phyloP scores from a whole-genome alignment of 164 flowering plant species.

The Sedum album region DNA sequence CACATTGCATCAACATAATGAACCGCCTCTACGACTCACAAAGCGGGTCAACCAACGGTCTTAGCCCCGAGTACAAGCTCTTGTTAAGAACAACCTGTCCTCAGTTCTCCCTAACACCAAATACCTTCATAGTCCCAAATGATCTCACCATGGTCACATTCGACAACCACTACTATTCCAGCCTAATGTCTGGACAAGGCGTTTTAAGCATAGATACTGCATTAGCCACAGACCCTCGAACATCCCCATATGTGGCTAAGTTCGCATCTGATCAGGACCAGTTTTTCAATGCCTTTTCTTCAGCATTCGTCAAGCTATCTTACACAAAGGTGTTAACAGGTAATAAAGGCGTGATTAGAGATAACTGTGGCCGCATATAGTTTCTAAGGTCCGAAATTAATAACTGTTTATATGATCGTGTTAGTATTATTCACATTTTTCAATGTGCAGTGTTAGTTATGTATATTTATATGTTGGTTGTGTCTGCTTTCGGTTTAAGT shows the following conservation, averaged over 20 bases:
- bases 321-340: slow-evolving; percentile 34
- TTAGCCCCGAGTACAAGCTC: slow-evolving; percentile 14
- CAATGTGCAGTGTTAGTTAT: no score
- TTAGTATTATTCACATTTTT: no score
- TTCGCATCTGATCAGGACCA: slow-evolving; percentile 25
- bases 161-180: slow-evolving; percentile 37
- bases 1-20: slow-evolving; percentile 35
- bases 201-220: slow-evolving; percentile 33
- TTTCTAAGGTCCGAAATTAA: not conserved
- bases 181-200: slow-evolving; percentile 29
- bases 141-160: slow-evolving; percentile 35
- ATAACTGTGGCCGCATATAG: slow-evolving; percentile 17
- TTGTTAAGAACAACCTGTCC: slow-evolving; percentile 26
- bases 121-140: slow-evolving; percentile 23
- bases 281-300: slow-evolving; percentile 33
- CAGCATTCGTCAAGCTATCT: slow-evolving; percentile 51
- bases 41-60: not conserved
- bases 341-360: slow-evolving; percentile 31
- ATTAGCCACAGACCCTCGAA: slow-evolving; percentile 28
- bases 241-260: slow-evolving; percentile 21
- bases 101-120: slow-evolving; percentile 13
- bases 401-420: not conserved
- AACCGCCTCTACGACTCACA: slow-evolving; percentile 17
- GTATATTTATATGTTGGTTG: no score
- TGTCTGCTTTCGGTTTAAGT: no score